Base-by-base conservation (phyloP, 2,329 filamentous ascomycete species). In the Torrubiella hemipterigena region DNA sequence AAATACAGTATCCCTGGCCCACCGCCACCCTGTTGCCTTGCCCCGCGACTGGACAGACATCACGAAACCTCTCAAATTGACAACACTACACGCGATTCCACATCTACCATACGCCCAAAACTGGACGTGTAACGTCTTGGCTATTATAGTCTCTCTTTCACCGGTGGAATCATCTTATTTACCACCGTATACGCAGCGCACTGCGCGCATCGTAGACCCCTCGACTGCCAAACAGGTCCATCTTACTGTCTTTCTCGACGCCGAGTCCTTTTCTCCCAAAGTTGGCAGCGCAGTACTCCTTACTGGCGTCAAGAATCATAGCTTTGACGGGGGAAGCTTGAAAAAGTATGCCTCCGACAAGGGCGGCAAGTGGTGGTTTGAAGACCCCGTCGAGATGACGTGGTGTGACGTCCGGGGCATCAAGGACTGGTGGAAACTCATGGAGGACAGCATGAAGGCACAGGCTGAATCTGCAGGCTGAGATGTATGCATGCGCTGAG, bases 291-390 rank as follows among this genome's bases (percentile, higher is more conserved):
- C 61, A 0, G 62, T 73, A 2, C 39, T 74, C 4, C 48, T 74
- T 1, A 54, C 65, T 0, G 68, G 68, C 0, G 67, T 72, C 3
- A 74, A 73, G 50, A 74, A 73, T 19, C 69, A 74, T 30, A 48
- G 58, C 2, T 72, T 67, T 34, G 69, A 73, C 12, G 59, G 58
- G 1, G 59, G 59, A 0, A 59, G 56, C 19, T 36, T 63, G 30
- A 63, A 62, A 41, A 62, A 63, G 41, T 63, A 63, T 29, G 54
- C 50, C 11, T 62, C 58, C 35, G 59, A 62, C 36, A 40, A 39
- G 19, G 46, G 45, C 20, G 44, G 42, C 4, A 44, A 38, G 10
- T 73, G 68, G 69, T 72, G 69, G 69, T 62, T 62, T 30, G 56
- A 66, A 42, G 50, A 67, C 30, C 65, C 66, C 4, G 39, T 38